Conservation (phyloP, 1,284 basidiomycete species). For the Mycena sp. region DNA sequence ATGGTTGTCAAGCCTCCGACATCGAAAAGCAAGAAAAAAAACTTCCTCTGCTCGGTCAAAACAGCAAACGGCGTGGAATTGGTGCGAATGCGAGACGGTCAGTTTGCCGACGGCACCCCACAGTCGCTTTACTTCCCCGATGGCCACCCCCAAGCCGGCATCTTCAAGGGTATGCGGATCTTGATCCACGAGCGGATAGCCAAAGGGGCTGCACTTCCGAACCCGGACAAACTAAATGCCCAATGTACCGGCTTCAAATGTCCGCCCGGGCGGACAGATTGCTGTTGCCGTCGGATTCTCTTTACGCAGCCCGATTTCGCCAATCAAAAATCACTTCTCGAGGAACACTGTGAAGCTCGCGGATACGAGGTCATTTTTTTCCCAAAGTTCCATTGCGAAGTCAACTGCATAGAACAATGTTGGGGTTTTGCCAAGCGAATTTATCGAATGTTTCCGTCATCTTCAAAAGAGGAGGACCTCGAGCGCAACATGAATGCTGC, state of each 20-base stretch:
- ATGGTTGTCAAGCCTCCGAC: background rate
- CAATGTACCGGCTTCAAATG: constrained; percentile 27
- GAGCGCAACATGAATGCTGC: no score
- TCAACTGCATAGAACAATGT: constrained; percentile 28
- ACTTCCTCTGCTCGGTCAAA: background rate
- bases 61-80: background rate
- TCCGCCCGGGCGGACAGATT: background rate
- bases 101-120: constrained; percentile 31
- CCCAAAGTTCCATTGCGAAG: constrained; percentile 31
- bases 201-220: background rate
- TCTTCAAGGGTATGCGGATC: constrained; percentile 40
- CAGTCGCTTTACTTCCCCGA: constrained; percentile 40
- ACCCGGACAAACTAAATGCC: background rate
- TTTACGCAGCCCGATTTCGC: no score
- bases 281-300: no score
- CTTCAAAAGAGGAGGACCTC: no score
- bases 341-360: no score
- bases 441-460: constrained; percentile 18
- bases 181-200: constrained; percentile 36
- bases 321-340: no score
- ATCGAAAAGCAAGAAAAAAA: background rate
- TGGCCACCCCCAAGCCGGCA: constrained; percentile 30
- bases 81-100: background rate
- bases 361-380: constrained; percentile 22
- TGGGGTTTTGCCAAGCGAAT: constrained; percentile 25